Percentiles rank a stretch among this genome's conserved stretches.
Conservation (phyloP, 2,329 filamentous ascomycete species). For the Scytalidium lignicola region DNA sequence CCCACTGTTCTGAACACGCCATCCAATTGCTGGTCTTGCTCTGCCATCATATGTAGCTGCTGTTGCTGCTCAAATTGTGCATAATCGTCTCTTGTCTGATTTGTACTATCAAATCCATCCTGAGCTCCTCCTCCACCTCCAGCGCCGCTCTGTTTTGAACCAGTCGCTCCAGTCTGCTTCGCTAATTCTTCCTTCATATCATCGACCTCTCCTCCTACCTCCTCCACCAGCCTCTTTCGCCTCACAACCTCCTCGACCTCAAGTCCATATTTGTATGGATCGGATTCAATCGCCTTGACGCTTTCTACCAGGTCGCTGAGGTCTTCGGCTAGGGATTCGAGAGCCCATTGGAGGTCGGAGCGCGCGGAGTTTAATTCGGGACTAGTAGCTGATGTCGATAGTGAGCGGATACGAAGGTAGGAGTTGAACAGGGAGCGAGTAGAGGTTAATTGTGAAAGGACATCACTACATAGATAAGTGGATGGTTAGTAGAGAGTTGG, state of each 20-base stretch:
- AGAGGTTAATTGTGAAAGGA: slow-evolving; percentile 73
- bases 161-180: slow-evolving; percentile 49
- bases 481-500: slow-evolving; percentile 1
- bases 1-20: slow-evolving; percentile 91
- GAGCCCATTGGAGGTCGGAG: slow-evolving; percentile 59
- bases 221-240: slow-evolving; percentile 75
- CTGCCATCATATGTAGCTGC: slow-evolving; percentile 85
- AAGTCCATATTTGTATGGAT: slow-evolving; percentile 83
- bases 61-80: slow-evolving; percentile 85
- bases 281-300: slow-evolving; percentile 79
- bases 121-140: slow-evolving; percentile 24
- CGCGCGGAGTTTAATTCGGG: slow-evolving; percentile 81
- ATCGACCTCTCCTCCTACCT: slow-evolving; percentile 84
- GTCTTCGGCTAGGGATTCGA: slow-evolving; percentile 72
- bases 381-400: slow-evolving; percentile 64
- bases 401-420: slow-evolving; percentile 90
- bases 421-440: slow-evolving; percentile 87
- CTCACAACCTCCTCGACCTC: slow-evolving; percentile 76
- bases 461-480: slow-evolving; percentile 58
- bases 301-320: slow-evolving; percentile 83
- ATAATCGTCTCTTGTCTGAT: slow-evolving; percentile 31
- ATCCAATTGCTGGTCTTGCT: slow-evolving; percentile 91
- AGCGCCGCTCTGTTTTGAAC: slow-evolving; percentile 29
- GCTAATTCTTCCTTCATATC: slow-evolving; percentile 81
- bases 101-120: slow-evolving; percentile 25